A percentile compares a stretch with the other conserved stretches of the same genome.
phyloP scores from a whole-genome alignment of 495 filamentous ascomycete genomes.

The Lasiosphaeria miniovina region DNA sequence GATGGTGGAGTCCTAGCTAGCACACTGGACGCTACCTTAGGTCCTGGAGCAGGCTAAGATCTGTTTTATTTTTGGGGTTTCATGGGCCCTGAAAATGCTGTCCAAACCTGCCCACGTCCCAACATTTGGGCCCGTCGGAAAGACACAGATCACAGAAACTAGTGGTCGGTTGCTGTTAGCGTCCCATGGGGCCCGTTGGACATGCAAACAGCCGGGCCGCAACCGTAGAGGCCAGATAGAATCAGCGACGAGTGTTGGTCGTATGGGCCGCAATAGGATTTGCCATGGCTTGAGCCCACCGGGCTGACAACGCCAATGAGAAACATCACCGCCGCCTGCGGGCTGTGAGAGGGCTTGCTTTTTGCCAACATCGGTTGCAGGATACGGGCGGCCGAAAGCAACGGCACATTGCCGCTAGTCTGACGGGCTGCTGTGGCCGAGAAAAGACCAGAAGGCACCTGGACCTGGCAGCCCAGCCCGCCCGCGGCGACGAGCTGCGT shows the following conservation, averaged over 20 bases:
- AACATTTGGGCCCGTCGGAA: too few species aligned
- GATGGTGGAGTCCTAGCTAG: too few species aligned
- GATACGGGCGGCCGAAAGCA: conserved; percentile 3
- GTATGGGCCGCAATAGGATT: conserved; percentile 4
- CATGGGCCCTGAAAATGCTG: too few species aligned
- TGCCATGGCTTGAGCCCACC: conserved; percentile 12
- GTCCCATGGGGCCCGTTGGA: background rate
- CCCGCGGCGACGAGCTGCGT: background rate
- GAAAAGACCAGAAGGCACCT: background rate
- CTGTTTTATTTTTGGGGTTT: too few species aligned
- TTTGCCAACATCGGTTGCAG: conserved; percentile 5
- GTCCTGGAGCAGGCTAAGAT: too few species aligned
- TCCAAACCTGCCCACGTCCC: too few species aligned
- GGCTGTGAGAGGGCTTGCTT: conserved; percentile 1
- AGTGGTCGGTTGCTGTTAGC: background rate
- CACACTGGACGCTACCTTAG: too few species aligned
- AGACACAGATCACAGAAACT: too few species aligned
- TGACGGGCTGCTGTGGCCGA: too few species aligned
- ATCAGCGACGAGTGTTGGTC: background rate
- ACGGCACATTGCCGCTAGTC: background rate
- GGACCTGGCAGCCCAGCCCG: background rate
- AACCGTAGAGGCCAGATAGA: background rate
- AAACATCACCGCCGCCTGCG: background rate
- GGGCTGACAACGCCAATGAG: conserved; percentile 11
- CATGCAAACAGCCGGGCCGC: background rate